These are phyloP conservation scores for Sanguinoderma infundibulare DNA, from an alignment of 1,284 basidiomycete species.

Conservation along the genomic window DNA sequence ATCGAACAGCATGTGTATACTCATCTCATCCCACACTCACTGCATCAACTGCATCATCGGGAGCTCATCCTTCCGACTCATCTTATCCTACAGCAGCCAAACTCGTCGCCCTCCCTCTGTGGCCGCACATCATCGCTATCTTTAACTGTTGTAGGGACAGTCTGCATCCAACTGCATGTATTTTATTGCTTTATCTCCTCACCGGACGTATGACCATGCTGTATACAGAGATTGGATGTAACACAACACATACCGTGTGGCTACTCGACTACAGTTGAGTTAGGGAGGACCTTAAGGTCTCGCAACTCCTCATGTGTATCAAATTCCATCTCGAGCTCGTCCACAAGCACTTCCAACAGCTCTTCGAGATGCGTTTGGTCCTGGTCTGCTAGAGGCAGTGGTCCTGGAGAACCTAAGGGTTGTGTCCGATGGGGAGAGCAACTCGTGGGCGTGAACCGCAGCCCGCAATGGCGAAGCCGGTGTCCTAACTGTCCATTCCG, in stretches of 20 bases:
- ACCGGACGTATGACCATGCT: slow-evolving; percentile 2
- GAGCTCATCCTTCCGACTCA: slow-evolving; percentile 12
- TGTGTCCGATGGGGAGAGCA: background rate
- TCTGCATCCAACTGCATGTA: slow-evolving; percentile 40
- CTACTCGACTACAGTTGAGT: background rate
- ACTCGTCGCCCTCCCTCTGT: too few species aligned
- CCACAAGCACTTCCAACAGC: background rate
- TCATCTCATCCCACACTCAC: slow-evolving; percentile 2
- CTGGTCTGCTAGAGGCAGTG: background rate
- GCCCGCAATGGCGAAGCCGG: background rate
- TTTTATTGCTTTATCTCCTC: slow-evolving; percentile 19
- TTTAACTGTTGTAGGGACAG: slow-evolving; percentile 24
- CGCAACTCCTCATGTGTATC: background rate
- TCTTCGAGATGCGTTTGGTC: background rate
- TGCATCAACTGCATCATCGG: slow-evolving; percentile 37
- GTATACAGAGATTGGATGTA: slow-evolving; percentile 20
- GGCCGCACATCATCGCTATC: background rate
- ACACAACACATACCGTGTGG: background rate
- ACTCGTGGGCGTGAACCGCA: background rate
- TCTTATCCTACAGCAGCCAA: slow-evolving; percentile 16
- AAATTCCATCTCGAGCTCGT: background rate
- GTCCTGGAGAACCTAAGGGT: background rate
- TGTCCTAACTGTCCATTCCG: background rate
- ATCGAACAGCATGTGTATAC: slow-evolving; percentile 15
- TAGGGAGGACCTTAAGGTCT: background rate